Percentiles rank a stretch among this genome's conserved stretches.
Evolutionary conservation across 1,284 basidiomycete genomes (phyloP).

Genomic region (Boletus austroedulis): DNA sequence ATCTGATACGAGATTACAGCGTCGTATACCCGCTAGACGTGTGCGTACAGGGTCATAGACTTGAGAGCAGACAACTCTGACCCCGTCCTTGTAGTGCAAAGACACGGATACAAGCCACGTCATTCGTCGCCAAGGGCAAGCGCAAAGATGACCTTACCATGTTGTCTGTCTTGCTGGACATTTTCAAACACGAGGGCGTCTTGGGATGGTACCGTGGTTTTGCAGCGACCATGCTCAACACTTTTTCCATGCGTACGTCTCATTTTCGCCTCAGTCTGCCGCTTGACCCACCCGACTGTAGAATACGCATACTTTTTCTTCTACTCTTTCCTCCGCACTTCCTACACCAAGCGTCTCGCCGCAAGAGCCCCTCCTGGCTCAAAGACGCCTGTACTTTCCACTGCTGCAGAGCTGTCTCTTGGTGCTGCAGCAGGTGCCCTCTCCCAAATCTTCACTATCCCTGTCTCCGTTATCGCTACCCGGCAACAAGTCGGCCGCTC

Average conservation of each 20-base stretch:
- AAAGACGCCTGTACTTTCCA: constrained; percentile 63
- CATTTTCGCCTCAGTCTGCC: not conserved
- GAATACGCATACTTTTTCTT: constrained; percentile 99
- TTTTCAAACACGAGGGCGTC: constrained; percentile 79
- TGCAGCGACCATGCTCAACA: constrained; percentile 97
- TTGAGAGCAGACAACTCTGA: constrained; percentile 1
- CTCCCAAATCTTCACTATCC: constrained; percentile 98
- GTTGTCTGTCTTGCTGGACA: constrained; percentile 61
- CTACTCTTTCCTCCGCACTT: constrained; percentile 85
- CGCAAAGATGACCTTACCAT: constrained; percentile 59
- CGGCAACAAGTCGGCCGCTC: constrained; percentile 84
- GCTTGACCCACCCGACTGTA: constrained; percentile 33
- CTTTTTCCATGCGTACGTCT: constrained; percentile 89
- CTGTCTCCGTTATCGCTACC: constrained; percentile 96
- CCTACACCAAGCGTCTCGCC: constrained; percentile 72
- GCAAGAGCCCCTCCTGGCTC: constrained; percentile 55
- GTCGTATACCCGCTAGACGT: constrained; percentile 95
- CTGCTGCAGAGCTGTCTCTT: constrained; percentile 80
- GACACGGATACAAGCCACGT: constrained; percentile 86
- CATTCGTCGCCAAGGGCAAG: constrained; percentile 48
- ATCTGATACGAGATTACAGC: constrained; percentile 45
- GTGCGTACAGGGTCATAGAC: constrained; percentile 47
- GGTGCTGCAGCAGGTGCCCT: constrained; percentile 93
- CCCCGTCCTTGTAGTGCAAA: constrained; percentile 63
- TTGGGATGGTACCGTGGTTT: constrained; percentile 90